Percentiles rank a stretch among this genome's conserved stretches.
Conservation (phyloP, 2,329 filamentous ascomycete genomes). For the Xylariales sp. region DNA sequence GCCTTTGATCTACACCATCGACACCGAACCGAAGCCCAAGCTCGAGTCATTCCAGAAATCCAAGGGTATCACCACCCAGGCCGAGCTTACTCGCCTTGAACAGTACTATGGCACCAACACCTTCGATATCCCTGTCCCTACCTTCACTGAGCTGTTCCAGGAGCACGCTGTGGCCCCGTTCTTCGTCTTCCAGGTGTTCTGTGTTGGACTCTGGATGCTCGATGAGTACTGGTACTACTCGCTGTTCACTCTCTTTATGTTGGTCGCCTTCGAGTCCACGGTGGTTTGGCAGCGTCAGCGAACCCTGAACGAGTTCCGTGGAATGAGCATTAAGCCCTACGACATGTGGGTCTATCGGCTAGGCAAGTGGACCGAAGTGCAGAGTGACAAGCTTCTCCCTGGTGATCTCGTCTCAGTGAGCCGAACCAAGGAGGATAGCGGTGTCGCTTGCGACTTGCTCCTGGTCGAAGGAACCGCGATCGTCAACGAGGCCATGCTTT, state of each 20-base stretch:
- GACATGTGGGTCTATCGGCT: constrained; percentile 86
- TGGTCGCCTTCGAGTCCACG: constrained; percentile 94
- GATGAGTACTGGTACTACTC: constrained; percentile 99
- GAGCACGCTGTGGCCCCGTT: constrained; percentile 98
- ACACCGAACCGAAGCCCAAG: constrained; percentile 76
- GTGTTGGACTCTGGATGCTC: constrained; percentile 95
- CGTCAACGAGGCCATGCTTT: constrained; percentile 99
- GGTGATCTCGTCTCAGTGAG: constrained; percentile 90
- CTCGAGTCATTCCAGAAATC: constrained; percentile 76
- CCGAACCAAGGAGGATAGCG: constrained; percentile 93
- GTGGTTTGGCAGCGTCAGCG: constrained; percentile 98
- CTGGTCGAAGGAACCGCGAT: constrained; percentile 93
- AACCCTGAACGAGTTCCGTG: constrained; percentile 91
- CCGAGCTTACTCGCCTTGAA: constrained; percentile 75
- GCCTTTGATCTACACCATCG: constrained; percentile 78
- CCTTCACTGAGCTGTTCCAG: constrained; percentile 92
- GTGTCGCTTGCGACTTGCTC: constrained; percentile 95
- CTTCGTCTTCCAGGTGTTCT: constrained; percentile 99
- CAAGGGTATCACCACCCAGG: constrained; percentile 66
- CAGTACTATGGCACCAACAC: constrained; percentile 95
- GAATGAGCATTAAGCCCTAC: constrained; percentile 99
- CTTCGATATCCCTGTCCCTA: constrained; percentile 96
- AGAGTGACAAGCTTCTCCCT: constrained; percentile 87
- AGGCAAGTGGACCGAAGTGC: constrained; percentile 81
- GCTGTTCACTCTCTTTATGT: constrained; percentile 97